Base-by-base conservation (phyloP, 108 stramenopile species). In the Cyclotella sp. region DNA sequence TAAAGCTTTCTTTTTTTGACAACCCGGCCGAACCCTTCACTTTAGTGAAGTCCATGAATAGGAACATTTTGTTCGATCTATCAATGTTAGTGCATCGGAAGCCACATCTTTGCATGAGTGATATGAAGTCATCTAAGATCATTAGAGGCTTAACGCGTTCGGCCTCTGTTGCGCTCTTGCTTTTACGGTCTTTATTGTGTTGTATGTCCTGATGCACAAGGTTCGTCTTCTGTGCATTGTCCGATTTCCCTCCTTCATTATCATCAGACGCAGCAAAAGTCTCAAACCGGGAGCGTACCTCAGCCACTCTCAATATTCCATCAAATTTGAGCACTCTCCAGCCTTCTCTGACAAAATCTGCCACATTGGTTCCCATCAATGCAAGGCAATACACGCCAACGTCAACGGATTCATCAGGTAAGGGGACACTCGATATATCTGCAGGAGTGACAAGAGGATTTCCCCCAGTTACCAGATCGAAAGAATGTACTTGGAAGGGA, bases 301-400 rank as follows among this genome's bases (percentile, higher is more conserved):
- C 99, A 16, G 97, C 97, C 42, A 98, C 91, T 55, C 93, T 85
- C n/a, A 99, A 70, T 14, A 79, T 45, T 3, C 98, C 99, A 66
- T 86, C 85, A 21, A 85, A 63, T 51, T 87, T 91, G 22, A 98
- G 78, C 9, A 98, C 96, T 44, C 99, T 86, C 62, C 87, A 86
- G 15, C 97, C 98, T 76, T 99, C 99, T 18, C 91, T 76, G 16
- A 99, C 69, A 80, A 98, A 99, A 66, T 98, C 96, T 7, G 90
- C 87, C 28, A 96, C 77, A 73, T 98, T 97, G 19, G 97, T 97
- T 0, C 98, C 99, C 99, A 99, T 99, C 43, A 99, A 87, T 4
- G 98, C 89, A 46, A 99, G 78, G 77, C 96, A 98, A 84, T 97
- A 99, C 18, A 99, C 93, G 40, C 83, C 97, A 10, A 98, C 83